phyloP scores from a whole-genome alignment of 352 stramenopile species.

The Phytophthora syringae region DNA sequence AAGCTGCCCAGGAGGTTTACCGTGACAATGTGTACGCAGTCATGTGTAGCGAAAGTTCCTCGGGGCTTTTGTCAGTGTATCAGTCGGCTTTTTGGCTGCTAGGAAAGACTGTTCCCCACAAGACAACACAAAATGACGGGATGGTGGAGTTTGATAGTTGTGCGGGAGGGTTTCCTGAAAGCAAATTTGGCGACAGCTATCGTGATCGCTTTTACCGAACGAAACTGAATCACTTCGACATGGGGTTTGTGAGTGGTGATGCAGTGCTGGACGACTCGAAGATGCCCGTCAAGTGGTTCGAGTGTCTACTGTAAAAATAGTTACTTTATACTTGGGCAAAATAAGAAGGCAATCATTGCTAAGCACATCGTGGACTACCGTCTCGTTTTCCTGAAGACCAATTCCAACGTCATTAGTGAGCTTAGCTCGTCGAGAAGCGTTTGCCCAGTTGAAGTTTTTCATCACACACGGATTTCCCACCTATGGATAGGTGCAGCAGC shows the following conservation, averaged over 20 bases:
- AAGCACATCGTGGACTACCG: too few relatives aligned
- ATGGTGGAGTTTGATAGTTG: conserved; percentile 33
- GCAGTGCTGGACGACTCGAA: conserved; percentile 38
- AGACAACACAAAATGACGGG: conserved; percentile 30
- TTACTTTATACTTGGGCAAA: too few relatives aligned
- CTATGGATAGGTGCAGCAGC: too few relatives aligned
- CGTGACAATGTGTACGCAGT: conserved; percentile 31
- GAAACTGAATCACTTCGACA: conserved; percentile 59
- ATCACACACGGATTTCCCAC: too few relatives aligned
- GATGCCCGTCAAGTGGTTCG: conserved; percentile 64
- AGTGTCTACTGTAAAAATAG: conserved; percentile 47
- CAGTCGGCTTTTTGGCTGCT: conserved; percentile 21
- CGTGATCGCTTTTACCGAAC: conserved; percentile 45
- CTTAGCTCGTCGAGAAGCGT: background rate
- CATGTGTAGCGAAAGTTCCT: conserved; percentile 34
- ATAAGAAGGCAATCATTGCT: background rate
- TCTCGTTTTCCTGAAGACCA: too few relatives aligned
- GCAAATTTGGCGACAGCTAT: conserved; percentile 48
- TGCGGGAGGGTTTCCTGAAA: conserved; percentile 26
- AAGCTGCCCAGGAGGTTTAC: conserved; percentile 28
- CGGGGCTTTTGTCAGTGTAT: conserved; percentile 31
- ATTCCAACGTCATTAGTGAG: background rate
- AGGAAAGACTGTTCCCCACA: conserved; percentile 19
- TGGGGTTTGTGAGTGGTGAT: conserved; percentile 50
- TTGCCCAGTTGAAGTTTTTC: too few relatives aligned